Base-by-base conservation (phyloP, 1,284 basidiomycete genomes). In the Spongispora temasekensis region DNA sequence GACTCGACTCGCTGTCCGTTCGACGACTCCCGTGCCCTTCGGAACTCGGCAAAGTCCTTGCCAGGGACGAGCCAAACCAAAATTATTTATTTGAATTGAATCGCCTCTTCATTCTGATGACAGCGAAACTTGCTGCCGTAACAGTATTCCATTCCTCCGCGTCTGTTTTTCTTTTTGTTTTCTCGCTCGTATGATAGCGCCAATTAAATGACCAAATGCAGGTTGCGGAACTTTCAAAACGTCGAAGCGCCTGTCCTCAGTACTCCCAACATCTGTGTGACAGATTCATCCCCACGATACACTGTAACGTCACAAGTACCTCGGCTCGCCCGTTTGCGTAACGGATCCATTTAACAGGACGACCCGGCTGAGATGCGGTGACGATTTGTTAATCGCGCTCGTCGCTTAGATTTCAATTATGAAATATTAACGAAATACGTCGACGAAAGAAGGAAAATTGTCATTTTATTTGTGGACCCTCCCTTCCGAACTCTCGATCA, bases 401-500 rank as follows among this genome's bases (percentile, higher is more conserved):
- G 6, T 48, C 46, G 44, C 27, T n/a, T 27, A 35, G 42, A 32
- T 40, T 30, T 10, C 44, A 51, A 32, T 61, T 58, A 65, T 63
- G 55, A 42, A 44, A 67, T 48, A 42, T 15, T 68, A 56, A 68
- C 69, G 64, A 35, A 68, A 68, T 56, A 17, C 28, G 46, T 12
- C 55, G 48, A 55, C 68, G 56, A 55, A 62, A 65, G 52, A 55
- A 32, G 28, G 44, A 55, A 58, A 66, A 64, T 64, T 61, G 53
- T 27, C 57, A 3, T 50, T 50, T 50, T 50, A 12, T 50, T 53
- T 55, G 6, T 42, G 35, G 58, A 37, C 46, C 62, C 55, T 53
- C 59, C 56, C 55, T 53, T 58, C 56, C 61, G 19, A 66, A 62
- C 60, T 48, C 50, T 64, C 67, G 62, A 68, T 71, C 68, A 59